Conservation (phyloP, 306 rosid genomes). For the Quercus bicolor region DNA sequence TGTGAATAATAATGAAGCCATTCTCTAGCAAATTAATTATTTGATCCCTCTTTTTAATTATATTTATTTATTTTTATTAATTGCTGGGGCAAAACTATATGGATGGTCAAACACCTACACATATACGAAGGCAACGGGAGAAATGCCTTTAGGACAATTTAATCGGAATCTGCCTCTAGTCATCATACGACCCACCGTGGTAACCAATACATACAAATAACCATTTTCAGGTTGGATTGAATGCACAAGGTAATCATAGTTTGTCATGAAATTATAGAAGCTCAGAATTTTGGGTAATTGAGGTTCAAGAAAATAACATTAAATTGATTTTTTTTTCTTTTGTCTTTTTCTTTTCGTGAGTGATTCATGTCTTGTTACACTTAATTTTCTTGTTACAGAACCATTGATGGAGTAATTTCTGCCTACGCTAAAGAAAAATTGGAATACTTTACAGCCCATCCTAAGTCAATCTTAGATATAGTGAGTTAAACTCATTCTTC, state of each 20-base stretch:
- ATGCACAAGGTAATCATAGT: constrained; percentile 25
- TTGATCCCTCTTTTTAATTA: not conserved
- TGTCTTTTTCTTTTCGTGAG: not conserved
- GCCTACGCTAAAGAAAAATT: constrained; percentile 40
- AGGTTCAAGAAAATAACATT: not conserved
- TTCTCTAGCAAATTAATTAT: not conserved
- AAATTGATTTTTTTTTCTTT: not conserved
- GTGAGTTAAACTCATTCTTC: constrained; percentile 18
- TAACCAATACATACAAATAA: constrained; percentile 26
- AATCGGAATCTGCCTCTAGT: constrained; percentile 20
- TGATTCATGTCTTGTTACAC: not conserved
- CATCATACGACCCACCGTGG: constrained; percentile 29
- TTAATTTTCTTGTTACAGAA: constrained; percentile 20
- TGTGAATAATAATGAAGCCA: not conserved
- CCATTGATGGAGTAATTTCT: constrained; percentile 31
- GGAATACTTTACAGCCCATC: constrained; percentile 25
- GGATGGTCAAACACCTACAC: constrained; percentile 46
- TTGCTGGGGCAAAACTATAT: constrained; percentile 29
- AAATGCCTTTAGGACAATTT: constrained; percentile 22
- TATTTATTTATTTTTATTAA: not conserved
- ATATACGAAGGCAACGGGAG: constrained; percentile 56
- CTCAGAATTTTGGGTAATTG: not conserved
- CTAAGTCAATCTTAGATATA: constrained; percentile 30
- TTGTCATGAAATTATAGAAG: not conserved
- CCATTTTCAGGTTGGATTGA: constrained; percentile 53